Base-by-base conservation (phyloP, 2,329 filamentous ascomycete genomes). In the Mollisiaceae sp. region DNA sequence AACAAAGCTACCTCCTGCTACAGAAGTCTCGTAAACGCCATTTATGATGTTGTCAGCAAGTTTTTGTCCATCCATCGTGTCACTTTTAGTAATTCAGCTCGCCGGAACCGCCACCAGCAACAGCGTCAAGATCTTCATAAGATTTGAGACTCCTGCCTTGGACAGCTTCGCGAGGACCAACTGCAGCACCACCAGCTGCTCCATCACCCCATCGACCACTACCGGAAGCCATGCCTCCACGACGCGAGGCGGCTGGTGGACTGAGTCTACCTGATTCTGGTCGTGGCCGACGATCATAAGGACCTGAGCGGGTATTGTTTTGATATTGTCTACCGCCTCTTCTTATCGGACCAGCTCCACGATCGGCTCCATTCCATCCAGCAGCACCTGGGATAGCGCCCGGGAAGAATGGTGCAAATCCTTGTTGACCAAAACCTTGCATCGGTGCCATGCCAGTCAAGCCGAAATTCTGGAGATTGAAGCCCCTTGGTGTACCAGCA, bases 81-180 rank as follows among this genome's bases (percentile, higher is more conserved):
- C n/a, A n/a, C n/a, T 24, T 20, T 20, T 50, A 98, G 76, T 98
- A 98, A 79, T 98, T 96, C 74, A 98, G 82, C 80, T 97, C 94
- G 35, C 92, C 91, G 47, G 90, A 88, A 47, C 90, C 92, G 41
- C 86, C 83, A 15, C 89, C 87, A 43, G 88, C 88, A 65, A 91
- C 90, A 55, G 96, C 94, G 80, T 99, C 95, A 27, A 99, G 82
- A 76, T 99, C 95, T 78, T 99, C 96, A 76, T 99, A 99, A 78
- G 93, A 97, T 85, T 97, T 97, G 70, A 99, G 81, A 67, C 92
- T 97, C 64, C 95, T 88, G 5, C 95, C 95, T 71, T 96, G 92
- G 0, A 97, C 93, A 12, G 95, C 94, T 79, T 98, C 94, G 22
- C 92, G 87, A 22, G 95, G 94, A 0, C 93, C 94, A 66, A 94